Percentiles rank a stretch among this genome's conserved stretches.
Evolutionary conservation across 768 basidiomycete species (phyloP).

Genomic region (Suillus occidentalis): DNA sequence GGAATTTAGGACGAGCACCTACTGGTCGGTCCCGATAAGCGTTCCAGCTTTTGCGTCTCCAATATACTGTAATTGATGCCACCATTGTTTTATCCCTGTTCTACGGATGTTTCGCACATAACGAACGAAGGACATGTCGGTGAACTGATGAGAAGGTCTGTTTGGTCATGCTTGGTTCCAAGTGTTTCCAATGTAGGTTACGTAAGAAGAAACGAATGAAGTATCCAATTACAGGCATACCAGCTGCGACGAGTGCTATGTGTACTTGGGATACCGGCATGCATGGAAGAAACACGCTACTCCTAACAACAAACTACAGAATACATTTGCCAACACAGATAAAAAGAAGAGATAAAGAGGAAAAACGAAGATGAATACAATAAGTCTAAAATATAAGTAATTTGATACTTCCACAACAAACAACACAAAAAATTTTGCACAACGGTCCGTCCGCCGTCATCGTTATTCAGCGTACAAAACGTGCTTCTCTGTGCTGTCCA

Average conservation of each 20-base stretch:
- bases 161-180: slow-evolving; percentile 27
- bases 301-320: slow-evolving; percentile 1
- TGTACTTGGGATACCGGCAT: neutral
- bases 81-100: slow-evolving; percentile 84
- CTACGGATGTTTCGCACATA: slow-evolving; percentile 75
- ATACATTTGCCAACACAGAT: slow-evolving; percentile 3
- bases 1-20: slow-evolving; percentile 34
- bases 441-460: slow-evolving; percentile 30
- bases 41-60: slow-evolving; percentile 89
- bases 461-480: slow-evolving; percentile 75
- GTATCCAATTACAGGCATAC: no score
- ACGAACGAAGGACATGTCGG: slow-evolving; percentile 66
- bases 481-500: slow-evolving; percentile 78
- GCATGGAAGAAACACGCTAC: neutral
- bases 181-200: neutral
- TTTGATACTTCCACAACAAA: slow-evolving; percentile 12
- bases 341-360: neutral
- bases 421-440: neutral
- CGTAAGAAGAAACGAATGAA: neutral
- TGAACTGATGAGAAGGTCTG: slow-evolving; percentile 7
- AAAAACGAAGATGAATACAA: slow-evolving; percentile 28
- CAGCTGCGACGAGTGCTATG: no score
- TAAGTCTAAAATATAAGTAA: slow-evolving; percentile 29
- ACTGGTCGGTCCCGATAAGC: slow-evolving; percentile 81
- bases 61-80: slow-evolving; percentile 89